A percentile compares a stretch with the other conserved stretches of the same genome.
Conservation (phyloP, 108 stramenopile species). For the Aurantiochytrium sp. region DNA sequence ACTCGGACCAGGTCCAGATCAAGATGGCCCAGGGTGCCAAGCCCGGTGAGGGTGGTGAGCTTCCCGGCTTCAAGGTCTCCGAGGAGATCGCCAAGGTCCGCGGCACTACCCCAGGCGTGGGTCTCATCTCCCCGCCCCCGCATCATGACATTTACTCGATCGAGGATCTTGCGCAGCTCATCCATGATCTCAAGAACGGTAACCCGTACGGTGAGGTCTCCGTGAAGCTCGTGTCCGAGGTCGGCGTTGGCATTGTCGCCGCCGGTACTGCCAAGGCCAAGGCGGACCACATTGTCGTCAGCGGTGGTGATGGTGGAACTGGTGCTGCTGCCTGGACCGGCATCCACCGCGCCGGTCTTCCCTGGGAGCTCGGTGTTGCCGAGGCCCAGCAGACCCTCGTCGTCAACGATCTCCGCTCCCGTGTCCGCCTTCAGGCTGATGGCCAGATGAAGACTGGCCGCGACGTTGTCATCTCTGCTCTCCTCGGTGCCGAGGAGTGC, state of each 20-base stretch:
- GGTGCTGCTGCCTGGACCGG: conserved; percentile 91
- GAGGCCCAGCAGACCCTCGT: conserved; percentile 90
- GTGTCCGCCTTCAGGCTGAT: conserved; percentile 81
- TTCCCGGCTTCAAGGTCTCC: conserved; percentile 87
- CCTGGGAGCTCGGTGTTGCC: conserved; percentile 89
- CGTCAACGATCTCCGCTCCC: conserved; percentile 76
- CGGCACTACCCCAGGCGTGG: conserved; percentile 84
- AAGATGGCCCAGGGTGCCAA: conserved; percentile 97
- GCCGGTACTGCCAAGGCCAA: conserved; percentile 92
- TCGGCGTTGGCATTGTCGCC: conserved; percentile 91
- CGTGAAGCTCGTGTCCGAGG: conserved; percentile 96
- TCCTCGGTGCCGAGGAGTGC: conserved; percentile 84
- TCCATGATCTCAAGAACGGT: conserved; percentile 88
- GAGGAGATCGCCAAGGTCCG: conserved; percentile 83
- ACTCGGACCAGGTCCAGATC: conserved; percentile 92
- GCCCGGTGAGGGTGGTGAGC: conserved; percentile 91
- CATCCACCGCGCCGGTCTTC: conserved; percentile 80
- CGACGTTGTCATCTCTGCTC: conserved; percentile 82
- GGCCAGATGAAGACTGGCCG: conserved; percentile 87
- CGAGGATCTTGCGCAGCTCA: conserved; percentile 91
- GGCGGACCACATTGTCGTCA: conserved; percentile 81
- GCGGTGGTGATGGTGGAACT: conserved; percentile 88
- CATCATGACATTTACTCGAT: conserved; percentile 95
- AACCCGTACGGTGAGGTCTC: conserved; percentile 84
- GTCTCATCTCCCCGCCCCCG: conserved; percentile 87